Evolutionary conservation across 2,329 filamentous ascomycete species (phyloP).

Genomic region (Colletotrichum scovillei): DNA sequence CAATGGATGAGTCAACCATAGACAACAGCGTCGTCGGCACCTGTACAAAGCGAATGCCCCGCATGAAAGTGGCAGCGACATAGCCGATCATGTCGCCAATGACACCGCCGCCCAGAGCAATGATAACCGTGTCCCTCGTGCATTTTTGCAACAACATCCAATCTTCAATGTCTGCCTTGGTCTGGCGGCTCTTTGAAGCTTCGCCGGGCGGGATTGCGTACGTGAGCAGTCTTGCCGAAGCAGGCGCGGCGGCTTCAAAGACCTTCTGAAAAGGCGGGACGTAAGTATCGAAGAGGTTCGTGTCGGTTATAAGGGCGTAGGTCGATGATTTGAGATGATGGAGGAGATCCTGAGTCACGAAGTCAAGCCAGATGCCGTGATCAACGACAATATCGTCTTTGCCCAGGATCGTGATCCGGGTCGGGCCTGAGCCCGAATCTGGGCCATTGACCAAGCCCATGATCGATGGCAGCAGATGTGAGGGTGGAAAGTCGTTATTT

Average conservation of each 20-base stretch:
- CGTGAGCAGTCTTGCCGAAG: constrained; percentile 77
- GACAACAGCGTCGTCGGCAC: constrained; percentile 93
- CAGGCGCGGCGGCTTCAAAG: constrained; percentile 48
- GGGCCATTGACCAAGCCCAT: constrained; percentile 35
- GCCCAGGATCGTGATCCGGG: constrained; percentile 83
- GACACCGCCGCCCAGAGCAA: constrained; percentile 94
- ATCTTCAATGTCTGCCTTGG: constrained; percentile 95
- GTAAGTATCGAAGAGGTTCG: constrained; percentile 86
- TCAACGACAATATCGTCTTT: constrained; percentile 93
- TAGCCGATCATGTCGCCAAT: constrained; percentile 99
- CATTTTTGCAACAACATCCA: constrained; percentile 96
- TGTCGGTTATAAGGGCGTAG: constrained; percentile 97
- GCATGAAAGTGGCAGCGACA: constrained; percentile 98
- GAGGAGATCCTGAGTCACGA: constrained; percentile 84
- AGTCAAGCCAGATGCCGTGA: constrained; percentile 87
- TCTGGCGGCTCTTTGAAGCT: constrained; percentile 91
- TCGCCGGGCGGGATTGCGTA: constrained; percentile 92
- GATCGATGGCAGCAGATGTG: neutral
- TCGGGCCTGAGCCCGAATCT: constrained; percentile 51
- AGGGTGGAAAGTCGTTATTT: neutral
- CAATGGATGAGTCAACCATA: constrained; percentile 99
- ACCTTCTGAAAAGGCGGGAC: constrained; percentile 75
- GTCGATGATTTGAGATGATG: constrained; percentile 84
- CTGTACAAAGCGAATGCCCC: constrained; percentile 94
- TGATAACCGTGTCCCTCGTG: constrained; percentile 92